These are phyloP conservation scores for Amanita inopinata DNA, from an alignment of 768 basidiomycete genomes.

Conservation along the genomic window DNA sequence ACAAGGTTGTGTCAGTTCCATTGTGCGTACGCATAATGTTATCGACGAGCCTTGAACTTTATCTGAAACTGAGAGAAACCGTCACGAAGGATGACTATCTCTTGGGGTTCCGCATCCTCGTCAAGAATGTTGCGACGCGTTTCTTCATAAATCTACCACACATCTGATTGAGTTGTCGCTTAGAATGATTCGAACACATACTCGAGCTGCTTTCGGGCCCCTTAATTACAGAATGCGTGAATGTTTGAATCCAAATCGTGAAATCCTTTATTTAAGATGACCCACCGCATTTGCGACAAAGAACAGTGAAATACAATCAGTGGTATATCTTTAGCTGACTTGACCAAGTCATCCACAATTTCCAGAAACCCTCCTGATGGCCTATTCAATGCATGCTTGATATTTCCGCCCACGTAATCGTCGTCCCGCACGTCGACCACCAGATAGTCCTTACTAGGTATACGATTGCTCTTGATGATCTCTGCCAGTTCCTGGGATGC, in stretches of 20 bases:
- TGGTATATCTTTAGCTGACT: slow-evolving; percentile 50
- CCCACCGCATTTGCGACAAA: slow-evolving; percentile 68
- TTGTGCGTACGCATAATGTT: too few species aligned
- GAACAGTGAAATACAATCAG: slow-evolving; percentile 72
- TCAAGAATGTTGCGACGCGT: slow-evolving; percentile 40
- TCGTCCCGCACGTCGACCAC: slow-evolving; percentile 83
- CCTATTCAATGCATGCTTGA: slow-evolving; percentile 49
- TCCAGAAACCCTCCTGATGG: slow-evolving; percentile 54
- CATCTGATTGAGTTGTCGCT: slow-evolving; percentile 9
- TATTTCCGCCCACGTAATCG: slow-evolving; percentile 73
- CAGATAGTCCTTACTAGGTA: slow-evolving; percentile 54
- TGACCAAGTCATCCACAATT: slow-evolving; percentile 49
- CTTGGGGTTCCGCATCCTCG: slow-evolving; percentile 30
- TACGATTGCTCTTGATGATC: slow-evolving; percentile 58
- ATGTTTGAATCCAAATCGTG: slow-evolving; percentile 8
- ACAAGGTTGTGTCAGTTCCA: too few species aligned
- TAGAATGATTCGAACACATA: slow-evolving; percentile 21
- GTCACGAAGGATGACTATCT: slow-evolving; percentile 57
- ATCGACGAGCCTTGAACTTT: slow-evolving; percentile 46
- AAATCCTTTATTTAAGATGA: slow-evolving; percentile 10
- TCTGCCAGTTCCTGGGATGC: slow-evolving; percentile 58
- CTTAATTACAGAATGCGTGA: slow-evolving; percentile 23
- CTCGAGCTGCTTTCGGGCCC: slow-evolving; percentile 71
- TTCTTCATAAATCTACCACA: slow-evolving; percentile 54
- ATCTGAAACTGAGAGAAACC: slow-evolving; percentile 68